Evolutionary conservation across 192 early-diverging fungal species (phyloP).

Genomic region (Podila horticola): DNA sequence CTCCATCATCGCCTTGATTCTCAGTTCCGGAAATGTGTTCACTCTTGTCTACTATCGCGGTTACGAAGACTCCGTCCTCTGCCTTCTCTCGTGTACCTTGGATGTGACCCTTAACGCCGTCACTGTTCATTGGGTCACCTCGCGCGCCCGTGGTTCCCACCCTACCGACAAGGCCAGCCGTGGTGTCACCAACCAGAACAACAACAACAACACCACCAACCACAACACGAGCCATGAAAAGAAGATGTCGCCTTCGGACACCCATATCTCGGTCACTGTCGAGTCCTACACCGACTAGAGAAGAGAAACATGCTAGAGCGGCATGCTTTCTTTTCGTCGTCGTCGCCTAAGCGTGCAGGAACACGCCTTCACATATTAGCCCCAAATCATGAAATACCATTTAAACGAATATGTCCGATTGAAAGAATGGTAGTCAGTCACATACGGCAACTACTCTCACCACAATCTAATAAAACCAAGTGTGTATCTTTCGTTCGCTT

Average conservation of each 20-base stretch:
- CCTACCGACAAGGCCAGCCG: conserved; percentile 23
- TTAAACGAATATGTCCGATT: neutral
- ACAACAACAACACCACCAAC: conserved; percentile 4
- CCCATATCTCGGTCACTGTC: conserved; percentile 40
- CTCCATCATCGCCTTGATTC: conserved; percentile 53
- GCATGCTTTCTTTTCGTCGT: too few species aligned
- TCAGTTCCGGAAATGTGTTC: conserved; percentile 55
- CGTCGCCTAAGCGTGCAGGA: neutral
- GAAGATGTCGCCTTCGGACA: conserved; percentile 20
- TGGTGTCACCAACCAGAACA: conserved; percentile 10
- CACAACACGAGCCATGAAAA: conserved; percentile 15
- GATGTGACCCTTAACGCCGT: conserved; percentile 58
- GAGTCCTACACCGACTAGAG: conserved; percentile 32
- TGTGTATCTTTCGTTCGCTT: neutral
- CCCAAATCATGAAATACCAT: neutral
- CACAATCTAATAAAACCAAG: neutral
- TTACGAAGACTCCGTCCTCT: conserved; percentile 54
- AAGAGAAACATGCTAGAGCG: neutral
- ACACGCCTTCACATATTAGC: neutral
- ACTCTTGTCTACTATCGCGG: conserved; percentile 51
- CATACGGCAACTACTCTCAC: neutral
- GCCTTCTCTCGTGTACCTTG: conserved; percentile 56
- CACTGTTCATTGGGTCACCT: conserved; percentile 61
- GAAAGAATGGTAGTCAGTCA: neutral
- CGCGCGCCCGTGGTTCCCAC: conserved; percentile 11